Percentiles rank a stretch among this genome's conserved stretches.
Conservation (phyloP, 495 filamentous ascomycete genomes). For the Trichodelitschia bisporula region DNA sequence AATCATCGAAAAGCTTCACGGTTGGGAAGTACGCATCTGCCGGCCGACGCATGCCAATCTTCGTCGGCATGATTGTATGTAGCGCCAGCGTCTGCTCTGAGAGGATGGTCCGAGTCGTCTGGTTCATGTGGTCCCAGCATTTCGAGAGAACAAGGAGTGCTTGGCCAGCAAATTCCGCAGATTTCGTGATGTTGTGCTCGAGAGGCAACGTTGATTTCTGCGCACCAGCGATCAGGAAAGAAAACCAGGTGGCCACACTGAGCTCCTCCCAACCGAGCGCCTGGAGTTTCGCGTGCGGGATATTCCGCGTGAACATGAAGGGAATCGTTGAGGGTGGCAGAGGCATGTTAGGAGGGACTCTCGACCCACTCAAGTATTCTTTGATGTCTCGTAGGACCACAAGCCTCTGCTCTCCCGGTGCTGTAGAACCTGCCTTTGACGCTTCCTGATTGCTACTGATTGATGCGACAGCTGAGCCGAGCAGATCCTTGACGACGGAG, state of each 20-base stretch:
- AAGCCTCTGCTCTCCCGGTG: too few species aligned
- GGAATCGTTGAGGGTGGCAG: conserved; percentile 65
- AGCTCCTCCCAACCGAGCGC: conserved; percentile 65
- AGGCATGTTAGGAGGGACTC: conserved; percentile 61
- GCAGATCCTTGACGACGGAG: conserved; percentile 32
- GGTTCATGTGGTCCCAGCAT: conserved; percentile 55
- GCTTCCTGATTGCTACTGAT: conserved; percentile 19
- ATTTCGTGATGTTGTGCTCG: conserved; percentile 31
- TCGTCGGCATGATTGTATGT: conserved; percentile 70
- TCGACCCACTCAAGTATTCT: conserved; percentile 44
- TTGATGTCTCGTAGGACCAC: conserved; percentile 52
- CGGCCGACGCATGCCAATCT: conserved; percentile 69
- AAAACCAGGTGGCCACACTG: conserved; percentile 58
- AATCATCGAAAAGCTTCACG: conserved; percentile 81
- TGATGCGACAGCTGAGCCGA: conserved; percentile 61
- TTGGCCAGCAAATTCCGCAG: conserved; percentile 47
- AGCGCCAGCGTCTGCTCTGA: conserved; percentile 31
- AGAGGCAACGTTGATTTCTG: conserved; percentile 12
- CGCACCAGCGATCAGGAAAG: conserved; percentile 43
- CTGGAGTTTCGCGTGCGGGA: conserved; percentile 37
- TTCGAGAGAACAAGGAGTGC: conserved; percentile 66
- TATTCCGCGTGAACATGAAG: conserved; percentile 43
- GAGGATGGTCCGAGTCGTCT: conserved; percentile 37
- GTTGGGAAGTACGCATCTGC: conserved; percentile 74
- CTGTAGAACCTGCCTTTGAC: conserved; percentile 11